Conservation (phyloP, 306 rosid species). For the Castanea mollissima region DNA sequence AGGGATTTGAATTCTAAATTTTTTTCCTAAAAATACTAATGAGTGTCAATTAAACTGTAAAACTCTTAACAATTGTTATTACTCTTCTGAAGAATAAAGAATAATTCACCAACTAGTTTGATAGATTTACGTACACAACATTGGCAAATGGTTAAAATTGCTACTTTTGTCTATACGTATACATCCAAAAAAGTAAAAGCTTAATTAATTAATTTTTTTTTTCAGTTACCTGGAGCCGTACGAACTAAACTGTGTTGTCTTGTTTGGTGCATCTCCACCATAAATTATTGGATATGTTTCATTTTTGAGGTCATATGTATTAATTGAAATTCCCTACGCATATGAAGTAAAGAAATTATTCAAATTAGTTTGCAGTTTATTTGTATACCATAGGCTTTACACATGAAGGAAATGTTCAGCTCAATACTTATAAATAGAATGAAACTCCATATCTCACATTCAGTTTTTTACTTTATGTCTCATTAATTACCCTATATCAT, state of each 20-base stretch:
- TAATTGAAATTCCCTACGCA: conserved; percentile 46
- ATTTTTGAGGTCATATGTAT: conserved; percentile 34
- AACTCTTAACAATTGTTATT: too few species aligned
- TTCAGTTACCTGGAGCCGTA: conserved; percentile 34
- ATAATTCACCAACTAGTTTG: background rate
- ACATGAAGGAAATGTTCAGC: background rate
- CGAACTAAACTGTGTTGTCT: background rate
- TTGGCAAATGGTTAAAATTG: background rate
- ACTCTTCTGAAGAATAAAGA: background rate
- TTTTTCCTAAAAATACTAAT: too few species aligned
- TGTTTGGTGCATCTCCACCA: conserved; percentile 46
- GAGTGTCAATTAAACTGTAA: background rate
- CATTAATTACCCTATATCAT: too few species aligned
- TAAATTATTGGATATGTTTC: conserved; percentile 35
- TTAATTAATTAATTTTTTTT: too few species aligned
- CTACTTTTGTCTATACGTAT: too few species aligned
- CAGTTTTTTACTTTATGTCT: too few species aligned
- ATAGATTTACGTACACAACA: background rate
- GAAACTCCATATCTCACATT: too few species aligned
- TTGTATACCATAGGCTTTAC: too few species aligned
- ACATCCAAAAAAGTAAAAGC: too few species aligned
- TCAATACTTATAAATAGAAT: background rate
- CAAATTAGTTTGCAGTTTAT: too few species aligned
- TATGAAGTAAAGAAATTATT: background rate
- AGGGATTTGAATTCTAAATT: too few species aligned